Evolutionary conservation across 192 early-diverging fungal species (phyloP).

Genomic region (Backusella luteola): DNA sequence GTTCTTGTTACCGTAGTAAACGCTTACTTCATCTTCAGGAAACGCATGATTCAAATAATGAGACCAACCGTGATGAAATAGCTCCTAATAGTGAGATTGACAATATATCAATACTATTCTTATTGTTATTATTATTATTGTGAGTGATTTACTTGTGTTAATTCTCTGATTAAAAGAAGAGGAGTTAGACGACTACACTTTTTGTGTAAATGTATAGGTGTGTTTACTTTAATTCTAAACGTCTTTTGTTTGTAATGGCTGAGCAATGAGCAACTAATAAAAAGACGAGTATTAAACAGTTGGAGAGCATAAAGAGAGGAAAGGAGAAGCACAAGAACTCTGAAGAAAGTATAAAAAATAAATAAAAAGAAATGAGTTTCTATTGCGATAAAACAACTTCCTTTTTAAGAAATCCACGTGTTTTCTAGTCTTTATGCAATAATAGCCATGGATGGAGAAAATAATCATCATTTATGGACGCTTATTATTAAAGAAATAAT

Average conservation of each 20-base stretch:
- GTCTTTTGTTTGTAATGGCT: constrained; percentile 17
- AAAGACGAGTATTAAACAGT: not conserved
- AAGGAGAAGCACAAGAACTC: not conserved
- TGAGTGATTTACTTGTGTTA: constrained; percentile 13
- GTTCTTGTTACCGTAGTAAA: not conserved
- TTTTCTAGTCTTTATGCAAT: too few species aligned
- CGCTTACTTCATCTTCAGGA: constrained; percentile 77
- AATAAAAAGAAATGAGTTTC: too few species aligned
- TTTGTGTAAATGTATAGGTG: not conserved
- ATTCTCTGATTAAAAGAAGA: not conserved
- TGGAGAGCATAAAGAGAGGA: not conserved
- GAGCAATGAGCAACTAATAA: not conserved
- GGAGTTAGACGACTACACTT: not conserved
- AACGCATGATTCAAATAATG: constrained; percentile 83
- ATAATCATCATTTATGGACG: too few species aligned
- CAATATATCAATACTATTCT: not conserved
- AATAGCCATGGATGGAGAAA: too few species aligned
- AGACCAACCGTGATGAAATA: constrained; percentile 78
- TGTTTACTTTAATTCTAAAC: constrained; percentile 20
- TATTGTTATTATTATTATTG: not conserved
- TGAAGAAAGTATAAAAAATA: not conserved
- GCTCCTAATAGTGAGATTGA: constrained; percentile 37
- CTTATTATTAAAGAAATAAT: too few species aligned
- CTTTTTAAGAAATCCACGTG: too few species aligned
- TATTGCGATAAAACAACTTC: too few species aligned